A percentile compares a stretch with the other conserved stretches of the same genome.
These are phyloP conservation scores for Mucor circinelloides DNA, from an alignment of 371 early-diverging fungal species.

Conservation along the genomic window DNA sequence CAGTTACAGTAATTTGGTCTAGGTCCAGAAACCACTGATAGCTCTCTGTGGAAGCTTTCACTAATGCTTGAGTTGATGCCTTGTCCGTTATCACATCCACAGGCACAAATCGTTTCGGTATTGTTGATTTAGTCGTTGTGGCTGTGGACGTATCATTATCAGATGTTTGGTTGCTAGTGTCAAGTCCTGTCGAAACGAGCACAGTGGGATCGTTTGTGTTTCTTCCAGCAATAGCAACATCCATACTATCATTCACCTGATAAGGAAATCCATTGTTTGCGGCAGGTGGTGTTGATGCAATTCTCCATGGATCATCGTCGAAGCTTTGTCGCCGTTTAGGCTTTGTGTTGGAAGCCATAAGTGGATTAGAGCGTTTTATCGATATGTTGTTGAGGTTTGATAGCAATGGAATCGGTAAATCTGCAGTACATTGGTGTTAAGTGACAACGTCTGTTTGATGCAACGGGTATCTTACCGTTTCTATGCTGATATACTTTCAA, in stretches of 20 bases:
- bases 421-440: conserved; percentile 9
- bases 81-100: conserved; percentile 11
- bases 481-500: conserved; percentile 29
- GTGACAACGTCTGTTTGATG: no score
- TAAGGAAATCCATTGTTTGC: conserved; percentile 9
- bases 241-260: neutral
- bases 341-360: conserved; percentile 7
- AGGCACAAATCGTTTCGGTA: neutral
- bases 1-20: conserved; percentile 62
- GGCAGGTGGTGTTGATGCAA: conserved; percentile 8
- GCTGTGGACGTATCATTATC: neutral
- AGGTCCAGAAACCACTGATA: conserved; percentile 53
- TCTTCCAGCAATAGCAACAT: neutral
- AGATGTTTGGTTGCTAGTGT: conserved; percentile 1
- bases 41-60: conserved; percentile 19
- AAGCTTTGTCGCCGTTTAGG: conserved; percentile 14
- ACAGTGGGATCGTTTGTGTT: neutral
- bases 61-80: conserved; percentile 15
- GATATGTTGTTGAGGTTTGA: conserved; percentile 25
- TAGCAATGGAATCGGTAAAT: conserved; percentile 32
- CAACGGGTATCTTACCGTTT: conserved; percentile 18
- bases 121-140: neutral
- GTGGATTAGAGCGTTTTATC: conserved; percentile 12
- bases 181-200: neutral
- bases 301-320: conserved; percentile 33